These are phyloP conservation scores for Mortierella sp. DNA, from an alignment of 371 early-diverging fungal genomes.

Conservation along the genomic window DNA sequence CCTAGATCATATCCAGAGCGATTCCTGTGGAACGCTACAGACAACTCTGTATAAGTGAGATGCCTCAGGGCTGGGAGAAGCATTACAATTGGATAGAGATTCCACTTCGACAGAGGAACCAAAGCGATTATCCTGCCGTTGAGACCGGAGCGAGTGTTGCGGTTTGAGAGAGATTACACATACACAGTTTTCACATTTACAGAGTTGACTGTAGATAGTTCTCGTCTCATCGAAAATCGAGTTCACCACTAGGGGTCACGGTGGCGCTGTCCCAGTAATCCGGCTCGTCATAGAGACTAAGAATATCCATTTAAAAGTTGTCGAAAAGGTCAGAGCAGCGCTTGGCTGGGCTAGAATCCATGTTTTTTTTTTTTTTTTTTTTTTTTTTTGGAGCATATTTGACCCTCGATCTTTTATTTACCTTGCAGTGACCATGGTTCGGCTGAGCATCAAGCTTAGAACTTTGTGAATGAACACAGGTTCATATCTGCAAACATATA, in stretches of 20 bases:
- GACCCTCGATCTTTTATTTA: constrained; percentile 10
- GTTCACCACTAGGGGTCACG: constrained; percentile 70
- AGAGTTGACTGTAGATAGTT: too few relatives aligned
- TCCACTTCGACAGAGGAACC: too few relatives aligned
- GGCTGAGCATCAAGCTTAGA: constrained; percentile 78
- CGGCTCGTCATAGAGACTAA: constrained; percentile 34
- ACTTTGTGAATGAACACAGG: constrained; percentile 75
- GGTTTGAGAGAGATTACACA: too few relatives aligned
- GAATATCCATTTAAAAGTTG: constrained; percentile 56
- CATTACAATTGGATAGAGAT: too few relatives aligned
- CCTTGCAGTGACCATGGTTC: constrained; percentile 86
- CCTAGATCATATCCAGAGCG: too few relatives aligned
- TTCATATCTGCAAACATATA: constrained; percentile 81
- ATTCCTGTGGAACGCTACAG: too few relatives aligned
- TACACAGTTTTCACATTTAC: too few relatives aligned
- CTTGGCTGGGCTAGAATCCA: neutral
- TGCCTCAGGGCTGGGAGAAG: too few relatives aligned
- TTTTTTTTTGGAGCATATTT: neutral
- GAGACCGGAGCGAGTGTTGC: too few relatives aligned
- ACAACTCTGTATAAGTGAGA: too few relatives aligned
- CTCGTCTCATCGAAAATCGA: constrained; percentile 56
- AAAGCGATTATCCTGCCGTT: too few relatives aligned
- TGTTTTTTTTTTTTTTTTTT: neutral
- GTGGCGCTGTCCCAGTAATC: constrained; percentile 82
- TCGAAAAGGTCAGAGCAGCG: neutral